phyloP scores from a whole-genome alignment of 2,329 filamentous ascomycete genomes.

The Xylariaceae sp. region DNA sequence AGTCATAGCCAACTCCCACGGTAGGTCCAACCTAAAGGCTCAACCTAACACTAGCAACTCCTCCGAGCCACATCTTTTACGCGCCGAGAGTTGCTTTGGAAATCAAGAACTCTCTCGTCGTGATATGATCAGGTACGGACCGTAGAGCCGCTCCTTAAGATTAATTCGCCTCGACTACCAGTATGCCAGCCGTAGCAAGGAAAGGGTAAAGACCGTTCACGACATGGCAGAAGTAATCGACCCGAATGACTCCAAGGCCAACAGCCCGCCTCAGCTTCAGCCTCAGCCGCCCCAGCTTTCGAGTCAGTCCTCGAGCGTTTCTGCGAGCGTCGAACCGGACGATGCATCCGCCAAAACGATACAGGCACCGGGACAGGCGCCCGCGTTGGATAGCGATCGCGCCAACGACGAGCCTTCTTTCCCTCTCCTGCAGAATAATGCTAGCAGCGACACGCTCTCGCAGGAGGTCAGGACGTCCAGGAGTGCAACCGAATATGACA shows the following conservation, averaged over 20 bases:
- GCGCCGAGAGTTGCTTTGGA: not conserved
- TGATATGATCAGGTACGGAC: not conserved
- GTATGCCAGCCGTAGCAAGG: not conserved
- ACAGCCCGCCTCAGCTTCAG: constrained; percentile 11
- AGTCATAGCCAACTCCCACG: not conserved
- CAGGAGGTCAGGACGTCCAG: constrained; percentile 31
- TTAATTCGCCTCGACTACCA: not conserved
- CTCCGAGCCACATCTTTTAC: too few relatives aligned
- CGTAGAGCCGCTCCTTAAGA: not conserved
- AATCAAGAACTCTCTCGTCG: not conserved
- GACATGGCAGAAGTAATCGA: constrained; percentile 28
- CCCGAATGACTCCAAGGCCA: constrained; percentile 20
- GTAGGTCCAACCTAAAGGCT: not conserved
- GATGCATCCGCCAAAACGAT: constrained; percentile 6
- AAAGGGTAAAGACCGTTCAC: not conserved
- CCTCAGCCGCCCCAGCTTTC: constrained; percentile 15
- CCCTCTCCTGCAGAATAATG: constrained; percentile 41
- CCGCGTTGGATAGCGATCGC: not conserved
- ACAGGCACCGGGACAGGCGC: not conserved
- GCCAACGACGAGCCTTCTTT: constrained; percentile 32
- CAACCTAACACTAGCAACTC: not conserved
- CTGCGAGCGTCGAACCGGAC: constrained; percentile 8
- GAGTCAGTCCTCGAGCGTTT: constrained; percentile 16
- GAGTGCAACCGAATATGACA: constrained; percentile 43
- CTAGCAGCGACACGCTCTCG: constrained; percentile 36